A percentile compares a stretch with the other conserved stretches of the same genome.
phyloP scores from a whole-genome alignment of 2,329 filamentous ascomycete species.

The Arthroderma sp. region DNA sequence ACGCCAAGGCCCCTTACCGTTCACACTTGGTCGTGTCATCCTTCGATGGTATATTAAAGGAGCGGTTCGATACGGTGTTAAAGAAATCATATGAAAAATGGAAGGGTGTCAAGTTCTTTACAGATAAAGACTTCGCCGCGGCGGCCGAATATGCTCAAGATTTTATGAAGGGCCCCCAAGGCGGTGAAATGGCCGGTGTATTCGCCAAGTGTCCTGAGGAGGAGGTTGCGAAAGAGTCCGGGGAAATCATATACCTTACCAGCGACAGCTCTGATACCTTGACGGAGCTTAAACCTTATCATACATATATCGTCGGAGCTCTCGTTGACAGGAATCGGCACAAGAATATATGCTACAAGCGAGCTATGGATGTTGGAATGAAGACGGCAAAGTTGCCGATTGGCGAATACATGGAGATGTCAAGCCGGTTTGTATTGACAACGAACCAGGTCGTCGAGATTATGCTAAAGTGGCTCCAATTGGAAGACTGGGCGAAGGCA shows the following conservation, averaged over 20 bases:
- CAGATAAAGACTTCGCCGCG: slow-evolving; percentile 59
- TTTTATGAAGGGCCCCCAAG: slow-evolving; percentile 48
- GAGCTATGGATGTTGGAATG: slow-evolving; percentile 60
- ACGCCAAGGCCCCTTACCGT: slow-evolving; percentile 53
- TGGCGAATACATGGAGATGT: slow-evolving; percentile 88
- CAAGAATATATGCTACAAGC: slow-evolving; percentile 83
- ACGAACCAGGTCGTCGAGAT: slow-evolving; percentile 97
- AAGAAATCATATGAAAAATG: slow-evolving; percentile 59
- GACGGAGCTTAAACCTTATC: slow-evolving; percentile 69
- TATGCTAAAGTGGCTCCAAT: slow-evolving; percentile 85
- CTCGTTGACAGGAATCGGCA: slow-evolving; percentile 93
- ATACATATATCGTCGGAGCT: slow-evolving; percentile 84
- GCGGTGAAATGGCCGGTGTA: slow-evolving; percentile 47
- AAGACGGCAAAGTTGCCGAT: slow-evolving; percentile 87
- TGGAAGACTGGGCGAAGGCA: slow-evolving; percentile 78
- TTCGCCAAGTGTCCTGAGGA: slow-evolving; percentile 33
- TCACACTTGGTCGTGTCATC: slow-evolving; percentile 64
- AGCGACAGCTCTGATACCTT: slow-evolving; percentile 83
- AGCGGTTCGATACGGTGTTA: slow-evolving; percentile 68
- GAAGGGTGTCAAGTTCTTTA: slow-evolving; percentile 58
- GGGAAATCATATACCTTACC: slow-evolving; percentile 72
- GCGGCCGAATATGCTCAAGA: slow-evolving; percentile 53
- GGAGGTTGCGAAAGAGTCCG: slow-evolving; percentile 26
- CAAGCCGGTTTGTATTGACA: slow-evolving; percentile 69
- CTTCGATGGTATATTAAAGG: slow-evolving; percentile 60